These are phyloP conservation scores for Solanum bukasovii DNA, from an alignment of 257 asterid species.

Conservation along the genomic window DNA sequence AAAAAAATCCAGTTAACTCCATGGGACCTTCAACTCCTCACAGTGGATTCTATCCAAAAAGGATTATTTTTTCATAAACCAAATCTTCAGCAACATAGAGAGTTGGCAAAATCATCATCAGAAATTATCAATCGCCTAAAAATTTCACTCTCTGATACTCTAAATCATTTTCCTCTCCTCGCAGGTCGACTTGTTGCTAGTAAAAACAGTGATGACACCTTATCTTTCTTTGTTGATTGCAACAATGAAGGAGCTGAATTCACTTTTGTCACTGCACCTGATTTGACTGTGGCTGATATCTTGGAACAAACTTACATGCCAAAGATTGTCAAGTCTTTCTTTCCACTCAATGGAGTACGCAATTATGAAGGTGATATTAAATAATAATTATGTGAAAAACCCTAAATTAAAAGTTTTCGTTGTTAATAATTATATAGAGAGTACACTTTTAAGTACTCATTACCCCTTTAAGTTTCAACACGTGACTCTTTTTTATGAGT, in stretches of 20 bases:
- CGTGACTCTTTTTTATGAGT: background rate
- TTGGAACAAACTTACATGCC: constrained; percentile 12
- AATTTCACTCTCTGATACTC: constrained; percentile 28
- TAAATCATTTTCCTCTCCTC: constrained; percentile 41
- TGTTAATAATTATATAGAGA: too few relatives aligned
- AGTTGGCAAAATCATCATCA: background rate
- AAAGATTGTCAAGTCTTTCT: constrained; percentile 10
- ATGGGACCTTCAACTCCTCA: constrained; percentile 23
- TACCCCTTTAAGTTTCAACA: background rate
- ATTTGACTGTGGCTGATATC: constrained; percentile 9
- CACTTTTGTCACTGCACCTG: constrained; percentile 14
- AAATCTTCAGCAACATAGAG: background rate
- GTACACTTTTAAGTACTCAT: too few relatives aligned
- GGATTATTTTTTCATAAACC: constrained; percentile 32
- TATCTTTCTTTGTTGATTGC: constrained; percentile 23
- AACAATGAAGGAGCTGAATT: constrained; percentile 28
- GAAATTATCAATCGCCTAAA: constrained; percentile 19
- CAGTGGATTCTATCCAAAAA: constrained; percentile 19
- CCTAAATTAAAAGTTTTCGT: background rate
- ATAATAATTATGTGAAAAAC: background rate
- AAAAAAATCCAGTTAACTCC: constrained; percentile 13
- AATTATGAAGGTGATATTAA: constrained; percentile 14
- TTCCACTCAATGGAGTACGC: constrained; percentile 20
- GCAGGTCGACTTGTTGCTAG: constrained; percentile 35
- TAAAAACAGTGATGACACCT: constrained; percentile 3